Evolutionary conservation across 495 filamentous ascomycete genomes (phyloP).

Genomic region (Mytilinidion resinicola): DNA sequence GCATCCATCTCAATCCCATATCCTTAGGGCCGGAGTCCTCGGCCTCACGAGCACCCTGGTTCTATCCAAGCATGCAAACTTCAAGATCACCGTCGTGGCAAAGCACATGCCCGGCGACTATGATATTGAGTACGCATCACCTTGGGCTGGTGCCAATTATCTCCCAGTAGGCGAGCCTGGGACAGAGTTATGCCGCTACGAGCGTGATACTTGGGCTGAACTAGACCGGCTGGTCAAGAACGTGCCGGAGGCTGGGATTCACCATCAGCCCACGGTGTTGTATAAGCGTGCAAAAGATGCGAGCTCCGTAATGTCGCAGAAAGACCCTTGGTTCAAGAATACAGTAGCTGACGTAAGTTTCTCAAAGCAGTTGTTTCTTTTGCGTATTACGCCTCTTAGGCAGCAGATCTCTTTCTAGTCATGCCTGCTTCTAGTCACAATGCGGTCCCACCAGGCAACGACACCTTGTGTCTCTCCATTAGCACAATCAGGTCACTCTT

Average conservation of each 20-base stretch:
- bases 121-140: constrained; percentile 92
- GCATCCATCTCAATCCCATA: not conserved
- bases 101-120: constrained; percentile 99
- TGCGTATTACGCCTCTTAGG: not conserved
- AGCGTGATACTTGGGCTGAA: constrained; percentile 39
- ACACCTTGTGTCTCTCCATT: not conserved
- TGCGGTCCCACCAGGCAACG: not conserved
- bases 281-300: constrained; percentile 61
- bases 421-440: not conserved
- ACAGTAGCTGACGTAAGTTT: constrained; percentile 62
- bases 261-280: constrained; percentile 66
- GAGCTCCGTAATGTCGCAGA: constrained; percentile 48
- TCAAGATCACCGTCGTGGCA: constrained; percentile 73
- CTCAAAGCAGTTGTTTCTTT: constrained; percentile 18
- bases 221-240: constrained; percentile 47
- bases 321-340: constrained; percentile 76
- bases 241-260: constrained; percentile 81
- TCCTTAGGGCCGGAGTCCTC: constrained; percentile 73
- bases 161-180: constrained; percentile 57
- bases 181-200: constrained; percentile 49
- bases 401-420: not conserved
- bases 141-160: constrained; percentile 92
- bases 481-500: not conserved
- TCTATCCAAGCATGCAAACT: constrained; percentile 61
- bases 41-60: constrained; percentile 88